Conservation (phyloP, 2,329 filamentous ascomycete genomes). For the Cercospora berteroae region DNA sequence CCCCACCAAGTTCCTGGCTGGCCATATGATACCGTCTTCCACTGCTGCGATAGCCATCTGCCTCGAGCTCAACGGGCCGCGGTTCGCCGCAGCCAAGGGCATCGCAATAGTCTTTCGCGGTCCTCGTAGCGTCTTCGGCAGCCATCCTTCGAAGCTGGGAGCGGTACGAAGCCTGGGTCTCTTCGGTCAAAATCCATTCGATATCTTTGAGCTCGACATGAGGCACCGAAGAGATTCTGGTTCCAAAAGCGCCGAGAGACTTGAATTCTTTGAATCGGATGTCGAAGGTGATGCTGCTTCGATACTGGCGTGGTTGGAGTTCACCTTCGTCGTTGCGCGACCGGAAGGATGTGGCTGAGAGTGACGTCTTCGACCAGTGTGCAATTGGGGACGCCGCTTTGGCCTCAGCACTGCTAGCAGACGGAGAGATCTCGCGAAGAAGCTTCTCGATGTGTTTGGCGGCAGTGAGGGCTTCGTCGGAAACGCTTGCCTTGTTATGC, state of each 20-base stretch:
- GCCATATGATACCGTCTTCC: neutral
- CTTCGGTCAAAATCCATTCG: slow-evolving; percentile 21
- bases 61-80: slow-evolving; percentile 21
- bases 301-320: slow-evolving; percentile 8
- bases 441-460: slow-evolving; percentile 25
- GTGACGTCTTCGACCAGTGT: slow-evolving; percentile 27
- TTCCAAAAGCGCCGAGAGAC: slow-evolving; percentile 24
- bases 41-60: neutral
- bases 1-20: neutral
- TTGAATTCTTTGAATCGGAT: slow-evolving; percentile 30
- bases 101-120: slow-evolving; percentile 27
- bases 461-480: slow-evolving; percentile 24
- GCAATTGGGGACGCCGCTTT: slow-evolving; percentile 22
- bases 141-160: slow-evolving; percentile 23
- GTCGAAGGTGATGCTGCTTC: slow-evolving; percentile 23
- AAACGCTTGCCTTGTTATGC: slow-evolving; percentile 24
- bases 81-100: slow-evolving; percentile 22
- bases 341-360: slow-evolving; percentile 20
- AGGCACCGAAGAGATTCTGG: slow-evolving; percentile 20
- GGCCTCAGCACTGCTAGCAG: slow-evolving; percentile 15
- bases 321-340: slow-evolving; percentile 11
- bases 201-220: slow-evolving; percentile 22
- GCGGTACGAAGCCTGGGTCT: slow-evolving; percentile 21
- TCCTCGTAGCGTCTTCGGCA: slow-evolving; percentile 23
- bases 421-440: slow-evolving; percentile 15